Base-by-base conservation (phyloP, 1,284 basidiomycete genomes). In the Apiotrichum brassicae region DNA sequence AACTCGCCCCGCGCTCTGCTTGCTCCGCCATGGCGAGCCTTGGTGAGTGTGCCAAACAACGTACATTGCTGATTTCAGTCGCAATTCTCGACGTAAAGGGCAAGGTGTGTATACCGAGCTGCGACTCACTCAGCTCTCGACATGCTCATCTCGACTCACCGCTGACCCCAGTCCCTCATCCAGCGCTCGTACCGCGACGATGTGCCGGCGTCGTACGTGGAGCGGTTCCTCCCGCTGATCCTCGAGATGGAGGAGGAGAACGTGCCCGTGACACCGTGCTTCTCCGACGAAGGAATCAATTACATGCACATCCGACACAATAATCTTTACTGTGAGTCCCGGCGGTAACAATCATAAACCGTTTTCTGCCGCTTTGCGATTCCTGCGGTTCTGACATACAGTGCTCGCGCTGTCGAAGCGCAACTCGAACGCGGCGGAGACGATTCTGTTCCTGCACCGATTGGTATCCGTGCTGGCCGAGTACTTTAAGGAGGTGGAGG, bases 401-500 rank as follows among this genome's bases (percentile, higher is more conserved):
- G 93, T 98, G 38, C 83, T 98, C 40, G 95, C 94, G 0, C 74
- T 98, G 8, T 97, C 94, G 23, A 94, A 94, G 74, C 85, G 89
- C 49, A 99, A 99, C 76, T 82, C 85, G 16, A 98, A 99, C 71
- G 93, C 91, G 0, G 86, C 92, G 18, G 95, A 98, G 75, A 85
- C 93, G 63, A 90, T 98, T 72, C 82, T 97, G 60, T 98, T 98
- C 78, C 80, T 98, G 18, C 95, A 98, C 75, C 85, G 93, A 46
- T 79, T 99, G 40, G 78, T 78, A 14, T 76, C 77, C 22, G 80
- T 80, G 7, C 80, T 98, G 46, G 82, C 94, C 47, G 95, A 97
- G 70, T 99, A 98, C 79, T 98, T 99, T 78, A 97, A 97, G 74
- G 93, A 97, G 72, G 82, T 98, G 18, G 95, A 99, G 73, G 95